Evolutionary conservation across 257 asterid species (phyloP).

Genomic region (Coffea eugenioides): DNA sequence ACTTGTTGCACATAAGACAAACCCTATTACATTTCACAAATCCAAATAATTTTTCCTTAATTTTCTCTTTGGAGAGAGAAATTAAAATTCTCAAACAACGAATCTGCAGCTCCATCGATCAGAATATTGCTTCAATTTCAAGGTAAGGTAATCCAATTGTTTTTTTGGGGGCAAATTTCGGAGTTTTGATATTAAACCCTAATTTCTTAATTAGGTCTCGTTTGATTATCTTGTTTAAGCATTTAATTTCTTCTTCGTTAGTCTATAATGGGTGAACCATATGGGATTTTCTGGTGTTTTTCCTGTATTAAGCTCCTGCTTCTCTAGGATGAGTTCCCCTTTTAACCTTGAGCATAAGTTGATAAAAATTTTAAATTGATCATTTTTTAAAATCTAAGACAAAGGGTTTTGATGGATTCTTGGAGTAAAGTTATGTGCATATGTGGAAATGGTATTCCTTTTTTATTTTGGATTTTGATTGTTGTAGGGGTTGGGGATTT

Average conservation of each 20-base stretch:
- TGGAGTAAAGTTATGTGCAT: background rate
- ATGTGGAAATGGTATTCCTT: background rate
- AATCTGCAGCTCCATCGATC: constrained; percentile 17
- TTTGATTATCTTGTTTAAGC: background rate
- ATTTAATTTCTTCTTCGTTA: background rate
- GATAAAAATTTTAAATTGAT: background rate
- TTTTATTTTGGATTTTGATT: background rate
- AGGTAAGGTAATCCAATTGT: constrained; percentile 15
- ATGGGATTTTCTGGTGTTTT: background rate
- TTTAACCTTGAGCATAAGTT: background rate
- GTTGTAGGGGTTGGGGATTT: background rate
- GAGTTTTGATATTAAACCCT: background rate
- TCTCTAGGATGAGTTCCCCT: background rate
- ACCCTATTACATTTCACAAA: constrained; percentile 21
- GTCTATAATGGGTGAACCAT: background rate
- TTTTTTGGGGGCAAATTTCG: background rate
- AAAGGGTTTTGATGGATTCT: background rate
- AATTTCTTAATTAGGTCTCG: background rate
- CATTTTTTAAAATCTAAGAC: background rate
- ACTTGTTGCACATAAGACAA: constrained; percentile 16
- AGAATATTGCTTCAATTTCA: constrained; percentile 21
- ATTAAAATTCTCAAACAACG: constrained; percentile 7
- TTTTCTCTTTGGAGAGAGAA: background rate
- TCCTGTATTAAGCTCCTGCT: background rate
- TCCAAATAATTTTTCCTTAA: background rate